Evolutionary conservation across 345 rosid genomes (phyloP).

Genomic region (Pseudoturritis turrita): DNA sequence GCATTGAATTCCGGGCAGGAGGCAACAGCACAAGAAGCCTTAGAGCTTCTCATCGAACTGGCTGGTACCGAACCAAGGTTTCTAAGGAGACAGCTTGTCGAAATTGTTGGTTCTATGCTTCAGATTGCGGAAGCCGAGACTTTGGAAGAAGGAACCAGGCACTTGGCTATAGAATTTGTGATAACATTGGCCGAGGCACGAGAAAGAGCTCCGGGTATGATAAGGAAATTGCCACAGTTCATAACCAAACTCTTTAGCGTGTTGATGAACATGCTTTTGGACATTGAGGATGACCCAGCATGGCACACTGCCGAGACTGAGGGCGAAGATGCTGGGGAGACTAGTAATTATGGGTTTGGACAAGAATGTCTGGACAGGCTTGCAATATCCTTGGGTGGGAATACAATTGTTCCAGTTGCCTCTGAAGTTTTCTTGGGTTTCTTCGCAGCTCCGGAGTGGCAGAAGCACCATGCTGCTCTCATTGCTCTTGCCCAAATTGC

Average conservation of each 20-base stretch:
- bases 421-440: conserved; percentile 48
- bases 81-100: conserved; percentile 51
- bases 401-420: conserved; percentile 62
- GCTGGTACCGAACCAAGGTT: conserved; percentile 68
- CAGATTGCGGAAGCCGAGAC: conserved; percentile 68
- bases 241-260: conserved; percentile 51
- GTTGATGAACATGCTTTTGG: conserved; percentile 59
- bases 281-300: conserved; percentile 60
- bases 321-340: conserved; percentile 64
- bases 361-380: conserved; percentile 72
- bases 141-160: conserved; percentile 64
- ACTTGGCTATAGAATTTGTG: conserved; percentile 60
- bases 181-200: conserved; percentile 63
- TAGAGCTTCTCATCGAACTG: conserved; percentile 59
- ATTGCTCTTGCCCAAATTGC: conserved; percentile 71
- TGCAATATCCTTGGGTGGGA: conserved; percentile 61
- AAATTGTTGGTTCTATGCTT: conserved; percentile 63
- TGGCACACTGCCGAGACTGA: conserved; percentile 60
- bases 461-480: conserved; percentile 67
- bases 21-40: conserved; percentile 65
- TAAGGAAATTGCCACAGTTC: conserved; percentile 70
- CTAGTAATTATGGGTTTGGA: conserved; percentile 59
- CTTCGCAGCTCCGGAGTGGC: conserved; percentile 62
- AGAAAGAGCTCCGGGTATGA: conserved; percentile 76
- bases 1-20: conserved; percentile 54